These are phyloP conservation scores for Fusarium nurragi DNA, from an alignment of 2,329 filamentous ascomycete species.

Conservation along the genomic window DNA sequence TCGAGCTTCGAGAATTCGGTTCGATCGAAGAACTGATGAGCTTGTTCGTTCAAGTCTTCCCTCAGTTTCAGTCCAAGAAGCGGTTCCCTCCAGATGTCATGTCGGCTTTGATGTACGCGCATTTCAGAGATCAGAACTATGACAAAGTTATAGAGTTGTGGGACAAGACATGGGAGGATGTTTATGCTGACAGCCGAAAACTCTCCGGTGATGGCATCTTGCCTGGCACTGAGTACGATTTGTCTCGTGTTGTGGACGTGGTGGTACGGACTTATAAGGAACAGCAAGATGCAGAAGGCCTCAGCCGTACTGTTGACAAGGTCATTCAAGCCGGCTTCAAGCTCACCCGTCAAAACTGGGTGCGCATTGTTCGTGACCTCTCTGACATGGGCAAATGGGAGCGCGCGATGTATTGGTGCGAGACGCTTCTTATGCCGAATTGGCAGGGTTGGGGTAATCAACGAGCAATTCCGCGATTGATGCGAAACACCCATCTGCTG, in stretches of 20 bases:
- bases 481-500: slow-evolving; percentile 49
- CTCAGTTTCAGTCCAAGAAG: slow-evolving; percentile 45
- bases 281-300: slow-evolving; percentile 54
- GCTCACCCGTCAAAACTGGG: slow-evolving; percentile 83
- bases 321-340: slow-evolving; percentile 74
- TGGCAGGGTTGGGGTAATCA: slow-evolving; percentile 76
- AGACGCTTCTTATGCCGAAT: slow-evolving; percentile 78
- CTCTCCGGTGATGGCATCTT: slow-evolving; percentile 49
- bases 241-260: slow-evolving; percentile 59
- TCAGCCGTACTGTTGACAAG: slow-evolving; percentile 62
- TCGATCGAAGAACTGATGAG: slow-evolving; percentile 67
- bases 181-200: slow-evolving; percentile 50
- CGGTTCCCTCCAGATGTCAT: slow-evolving; percentile 65
- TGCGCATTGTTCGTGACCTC: slow-evolving; percentile 76
- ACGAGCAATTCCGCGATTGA: slow-evolving; percentile 44
- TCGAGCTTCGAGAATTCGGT: slow-evolving; percentile 55
- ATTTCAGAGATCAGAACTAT: slow-evolving; percentile 66
- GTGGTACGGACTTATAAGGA: slow-evolving; percentile 59
- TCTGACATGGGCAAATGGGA: slow-evolving; percentile 66
- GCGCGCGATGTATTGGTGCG: slow-evolving; percentile 78
- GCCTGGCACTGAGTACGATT: slow-evolving; percentile 61
- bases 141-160: slow-evolving; percentile 73
- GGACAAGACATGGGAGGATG: slow-evolving; percentile 66
- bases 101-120: slow-evolving; percentile 73
- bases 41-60: slow-evolving; percentile 58